Evolutionary conservation across 176 grass and related monocot species (phyloP).

Genomic region (Thinopyrum elongatum): DNA sequence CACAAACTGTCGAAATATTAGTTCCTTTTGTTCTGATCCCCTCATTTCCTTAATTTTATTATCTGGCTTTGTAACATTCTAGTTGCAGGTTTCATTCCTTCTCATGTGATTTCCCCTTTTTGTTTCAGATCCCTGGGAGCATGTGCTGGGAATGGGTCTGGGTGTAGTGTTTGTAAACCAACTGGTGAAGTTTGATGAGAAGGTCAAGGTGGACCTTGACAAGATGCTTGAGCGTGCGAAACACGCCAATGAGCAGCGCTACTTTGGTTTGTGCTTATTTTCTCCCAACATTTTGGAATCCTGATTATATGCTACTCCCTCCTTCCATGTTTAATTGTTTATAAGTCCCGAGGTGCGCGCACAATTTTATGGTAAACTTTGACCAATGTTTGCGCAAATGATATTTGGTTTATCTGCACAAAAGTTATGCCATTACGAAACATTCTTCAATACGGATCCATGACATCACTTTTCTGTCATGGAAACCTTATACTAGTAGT

Average conservation of each 20-base stretch:
- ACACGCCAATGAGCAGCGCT: constrained; percentile 85
- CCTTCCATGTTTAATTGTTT: not conserved
- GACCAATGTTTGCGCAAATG: not conserved
- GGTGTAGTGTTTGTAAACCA: constrained; percentile 82
- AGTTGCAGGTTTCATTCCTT: not conserved
- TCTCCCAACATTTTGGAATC: not conserved
- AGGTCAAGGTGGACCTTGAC: constrained; percentile 87
- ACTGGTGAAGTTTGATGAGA: constrained; percentile 85
- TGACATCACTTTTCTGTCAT: not conserved
- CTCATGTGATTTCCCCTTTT: not conserved
- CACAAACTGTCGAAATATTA: not conserved
- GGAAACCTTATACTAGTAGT: not conserved
- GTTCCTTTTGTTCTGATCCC: not conserved
- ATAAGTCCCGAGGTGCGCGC: not conserved
- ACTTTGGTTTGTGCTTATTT: constrained; percentile 59
- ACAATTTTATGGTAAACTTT: not conserved
- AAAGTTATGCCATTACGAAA: not conserved
- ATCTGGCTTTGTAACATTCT: not conserved
- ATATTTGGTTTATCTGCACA: not conserved
- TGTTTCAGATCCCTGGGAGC: constrained; percentile 89
- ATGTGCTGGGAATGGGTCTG: constrained; percentile 84
- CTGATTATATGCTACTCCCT: not conserved
- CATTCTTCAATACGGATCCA: not conserved
- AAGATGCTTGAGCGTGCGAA: constrained; percentile 95
- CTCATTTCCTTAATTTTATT: not conserved